These are phyloP conservation scores for Baudoinia panamericana DNA, from an alignment of 495 filamentous ascomycete genomes.

Conservation along the genomic window DNA sequence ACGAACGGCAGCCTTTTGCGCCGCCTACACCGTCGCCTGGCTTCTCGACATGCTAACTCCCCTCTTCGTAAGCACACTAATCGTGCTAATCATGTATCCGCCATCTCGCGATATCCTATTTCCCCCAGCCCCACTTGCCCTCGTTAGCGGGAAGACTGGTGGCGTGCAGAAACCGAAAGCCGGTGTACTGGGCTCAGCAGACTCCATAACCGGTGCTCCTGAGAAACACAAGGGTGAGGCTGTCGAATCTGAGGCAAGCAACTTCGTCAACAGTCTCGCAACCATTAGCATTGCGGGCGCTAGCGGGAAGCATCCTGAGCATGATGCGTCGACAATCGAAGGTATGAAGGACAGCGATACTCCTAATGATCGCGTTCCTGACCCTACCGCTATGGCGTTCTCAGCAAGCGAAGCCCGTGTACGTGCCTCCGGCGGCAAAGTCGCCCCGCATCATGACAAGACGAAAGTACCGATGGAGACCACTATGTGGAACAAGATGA, in stretches of 20 bases:
- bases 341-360: slow-evolving; percentile 24
- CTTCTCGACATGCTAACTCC: slow-evolving; percentile 61
- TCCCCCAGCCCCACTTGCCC: slow-evolving; percentile 55
- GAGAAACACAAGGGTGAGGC: slow-evolving; percentile 79
- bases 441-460: slow-evolving; percentile 51
- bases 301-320: slow-evolving; percentile 47
- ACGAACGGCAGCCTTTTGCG: slow-evolving; percentile 54
- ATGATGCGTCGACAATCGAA: slow-evolving; percentile 24
- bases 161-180: slow-evolving; percentile 55
- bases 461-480: slow-evolving; percentile 74
- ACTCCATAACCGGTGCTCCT: slow-evolving; percentile 67
- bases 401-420: slow-evolving; percentile 47
- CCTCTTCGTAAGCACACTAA: slow-evolving; percentile 39
- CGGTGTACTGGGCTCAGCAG: slow-evolving; percentile 60
- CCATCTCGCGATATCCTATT: slow-evolving; percentile 53
- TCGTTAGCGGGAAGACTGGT: slow-evolving; percentile 50
- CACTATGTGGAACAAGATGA: slow-evolving; percentile 61
- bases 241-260: slow-evolving; percentile 72
- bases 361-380: slow-evolving; percentile 40
- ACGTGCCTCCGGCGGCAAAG: slow-evolving; percentile 33
- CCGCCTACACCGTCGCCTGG: slow-evolving; percentile 64
- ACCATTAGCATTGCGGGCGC: slow-evolving; percentile 62
- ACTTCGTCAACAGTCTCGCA: slow-evolving; percentile 65
- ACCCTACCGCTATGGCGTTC: slow-evolving; percentile 45
- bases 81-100: slow-evolving; percentile 56